Evolutionary conservation across 23 red algal genomes (phyloP).

Genomic region (Gracilaria gracilis): DNA sequence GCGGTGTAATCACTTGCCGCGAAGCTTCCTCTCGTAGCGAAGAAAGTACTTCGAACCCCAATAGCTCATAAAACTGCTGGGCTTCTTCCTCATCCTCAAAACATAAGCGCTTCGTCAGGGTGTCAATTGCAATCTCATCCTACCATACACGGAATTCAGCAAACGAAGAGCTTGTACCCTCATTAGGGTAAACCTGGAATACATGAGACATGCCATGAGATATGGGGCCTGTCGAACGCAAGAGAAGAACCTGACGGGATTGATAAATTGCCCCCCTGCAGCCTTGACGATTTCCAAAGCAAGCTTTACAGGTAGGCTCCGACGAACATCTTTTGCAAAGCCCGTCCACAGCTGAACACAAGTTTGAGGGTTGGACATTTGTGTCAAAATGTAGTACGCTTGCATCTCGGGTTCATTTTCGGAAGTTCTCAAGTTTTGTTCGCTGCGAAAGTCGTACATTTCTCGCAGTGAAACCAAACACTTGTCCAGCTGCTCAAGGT

Average conservation of each 20-base stretch:
- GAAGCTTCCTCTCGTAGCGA: not conserved
- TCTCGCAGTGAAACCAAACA: conserved; percentile 91
- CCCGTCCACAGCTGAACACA: conserved; percentile 52
- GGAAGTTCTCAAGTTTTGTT: conserved; percentile 29
- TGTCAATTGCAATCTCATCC: conserved; percentile 32
- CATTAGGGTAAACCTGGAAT: conserved; percentile 47
- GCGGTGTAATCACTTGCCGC: conserved; percentile 10
- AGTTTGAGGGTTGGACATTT: conserved; percentile 60
- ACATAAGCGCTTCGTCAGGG: conserved; percentile 15
- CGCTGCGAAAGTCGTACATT: conserved; percentile 82
- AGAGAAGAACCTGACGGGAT: conserved; percentile 36
- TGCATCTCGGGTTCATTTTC: conserved; percentile 70
- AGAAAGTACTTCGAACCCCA: conserved; percentile 18
- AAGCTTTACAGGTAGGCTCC: conserved; percentile 29
- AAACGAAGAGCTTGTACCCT: conserved; percentile 46
- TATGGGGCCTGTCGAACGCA: conserved; percentile 53
- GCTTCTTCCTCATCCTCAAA: conserved; percentile 54
- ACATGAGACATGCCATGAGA: conserved; percentile 55
- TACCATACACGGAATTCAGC: conserved; percentile 31
- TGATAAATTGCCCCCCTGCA: conserved; percentile 5
- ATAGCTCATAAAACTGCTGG: conserved; percentile 10
- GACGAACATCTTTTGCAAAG: conserved; percentile 41
- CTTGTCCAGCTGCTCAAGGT: conserved; percentile 97
- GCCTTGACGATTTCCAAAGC: conserved; percentile 53
- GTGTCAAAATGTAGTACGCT: conserved; percentile 60